These are phyloP conservation scores for Penstemon eatonii DNA, from an alignment of 257 asterid genomes.

Conservation along the genomic window DNA sequence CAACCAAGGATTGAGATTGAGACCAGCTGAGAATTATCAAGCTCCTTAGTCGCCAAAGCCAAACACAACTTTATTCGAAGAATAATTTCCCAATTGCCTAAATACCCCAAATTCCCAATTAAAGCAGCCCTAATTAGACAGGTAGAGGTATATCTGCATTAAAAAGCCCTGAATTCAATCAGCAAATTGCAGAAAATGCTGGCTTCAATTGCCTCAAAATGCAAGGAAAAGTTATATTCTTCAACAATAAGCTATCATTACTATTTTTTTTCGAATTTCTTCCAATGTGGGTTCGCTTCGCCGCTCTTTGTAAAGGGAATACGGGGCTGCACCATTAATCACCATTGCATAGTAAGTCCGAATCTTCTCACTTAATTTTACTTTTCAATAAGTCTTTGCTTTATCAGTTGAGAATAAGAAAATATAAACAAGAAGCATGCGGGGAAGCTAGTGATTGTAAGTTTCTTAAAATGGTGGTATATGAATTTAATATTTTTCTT, in stretches of 20 bases:
- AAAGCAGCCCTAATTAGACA: no score
- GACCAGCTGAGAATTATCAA: no score
- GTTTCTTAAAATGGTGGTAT: neutral
- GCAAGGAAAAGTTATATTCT: neutral
- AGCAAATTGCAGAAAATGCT: constrained; percentile 1
- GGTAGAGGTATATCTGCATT: neutral
- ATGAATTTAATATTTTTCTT: neutral
- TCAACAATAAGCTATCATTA: neutral
- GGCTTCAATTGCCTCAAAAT: constrained; percentile 4
- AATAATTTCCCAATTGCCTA: no score
- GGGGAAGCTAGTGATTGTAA: neutral
- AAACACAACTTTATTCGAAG: no score
- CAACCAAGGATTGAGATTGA: no score
- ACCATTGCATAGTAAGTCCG: constrained; percentile 14
- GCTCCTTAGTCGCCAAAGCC: no score
- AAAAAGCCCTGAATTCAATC: neutral
- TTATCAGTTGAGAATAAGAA: neutral
- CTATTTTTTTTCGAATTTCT: neutral
- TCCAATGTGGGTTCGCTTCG: neutral
- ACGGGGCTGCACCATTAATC: neutral
- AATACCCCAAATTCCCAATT: no score
- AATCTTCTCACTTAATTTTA: neutral
- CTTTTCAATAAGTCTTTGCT: neutral
- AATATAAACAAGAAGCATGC: neutral
- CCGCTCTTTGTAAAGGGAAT: neutral